Base-by-base conservation (phyloP, 2,329 filamentous ascomycete genomes). In the Paracamarosporium sp. region DNA sequence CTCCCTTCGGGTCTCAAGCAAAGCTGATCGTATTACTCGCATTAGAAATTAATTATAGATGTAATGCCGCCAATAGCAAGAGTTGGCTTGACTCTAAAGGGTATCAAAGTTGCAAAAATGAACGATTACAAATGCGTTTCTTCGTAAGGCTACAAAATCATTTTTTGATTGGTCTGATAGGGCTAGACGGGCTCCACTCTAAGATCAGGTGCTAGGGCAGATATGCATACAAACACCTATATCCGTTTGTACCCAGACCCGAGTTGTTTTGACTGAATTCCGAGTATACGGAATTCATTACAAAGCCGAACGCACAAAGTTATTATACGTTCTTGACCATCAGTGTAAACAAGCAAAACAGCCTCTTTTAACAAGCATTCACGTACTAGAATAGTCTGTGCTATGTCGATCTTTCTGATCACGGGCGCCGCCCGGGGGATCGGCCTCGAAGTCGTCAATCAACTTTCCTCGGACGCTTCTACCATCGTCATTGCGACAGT, bases 361-460 rank as follows among this genome's bases (percentile, higher is more conserved):
- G 36, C 17, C 22, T 9, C 35, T 38, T 5, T 15, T 40, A 9
- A 40, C n/a, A 40, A 40, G n/a, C n/a, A n/a, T n/a, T n/a, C n/a
- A n/a, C n/a, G n/a, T 40, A 4, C 17, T 11, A 40, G 5, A 12
- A 40, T n/a, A 22, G n/a, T 4, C 6, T 5, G 2, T 17, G 11
- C 12, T 11, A 57, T 57, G 54, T 12, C 57, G 2, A 31, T 52
- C 20, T 60, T 50, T 28, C 38, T 61, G 20, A 17, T 61, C 15
- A 61, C 59, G 8, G 55, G 59, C 24, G 47, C 55, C 3, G 38
- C 28, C 12, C 55, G 47, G 9, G 59, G 55, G 2, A 58, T 61
- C 17, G 59, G 55, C 22, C 56, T 61, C 11, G 55, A 59, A 27
- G 33, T 59, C 13, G 56, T 53, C 22, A 52, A 28, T 3, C 52